A percentile compares a stretch with the other conserved stretches of the same genome.
These are phyloP conservation scores for Immersiella caudata DNA, from an alignment of 495 filamentous ascomycete genomes.

Conservation along the genomic window DNA sequence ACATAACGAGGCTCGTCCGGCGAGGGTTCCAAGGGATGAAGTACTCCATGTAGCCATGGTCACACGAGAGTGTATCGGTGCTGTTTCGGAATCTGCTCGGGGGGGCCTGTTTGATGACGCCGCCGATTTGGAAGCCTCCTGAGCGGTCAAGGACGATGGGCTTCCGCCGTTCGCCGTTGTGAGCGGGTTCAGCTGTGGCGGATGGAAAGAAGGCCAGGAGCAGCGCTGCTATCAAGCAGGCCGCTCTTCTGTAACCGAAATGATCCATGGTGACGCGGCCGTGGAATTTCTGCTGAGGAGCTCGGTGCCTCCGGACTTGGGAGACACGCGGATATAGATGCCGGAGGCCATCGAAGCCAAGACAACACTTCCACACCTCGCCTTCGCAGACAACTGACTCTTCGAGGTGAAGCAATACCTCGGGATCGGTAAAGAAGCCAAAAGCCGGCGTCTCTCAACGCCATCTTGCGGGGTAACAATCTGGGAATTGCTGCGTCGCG, in stretches of 20 bases:
- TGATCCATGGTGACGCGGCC: neutral
- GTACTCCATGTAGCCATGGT: conserved; percentile 56
- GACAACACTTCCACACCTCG: neutral
- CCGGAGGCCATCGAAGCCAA: neutral
- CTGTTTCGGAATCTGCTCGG: conserved; percentile 31
- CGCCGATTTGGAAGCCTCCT: conserved; percentile 45
- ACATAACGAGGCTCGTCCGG: conserved; percentile 50
- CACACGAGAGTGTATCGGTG: conserved; percentile 48
- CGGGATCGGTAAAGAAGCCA: neutral
- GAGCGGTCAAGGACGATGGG: conserved; percentile 45
- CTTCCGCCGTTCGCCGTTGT: conserved; percentile 8
- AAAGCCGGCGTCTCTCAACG: neutral
- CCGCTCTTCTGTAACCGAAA: neutral
- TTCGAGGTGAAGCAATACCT: neutral
- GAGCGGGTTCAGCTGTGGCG: neutral
- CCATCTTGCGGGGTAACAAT: neutral
- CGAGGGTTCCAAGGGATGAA: conserved; percentile 51
- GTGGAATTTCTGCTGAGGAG: neutral
- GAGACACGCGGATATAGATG: neutral
- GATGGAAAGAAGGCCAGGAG: neutral
- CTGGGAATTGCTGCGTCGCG: neutral
- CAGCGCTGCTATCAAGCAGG: neutral
- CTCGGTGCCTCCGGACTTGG: neutral
- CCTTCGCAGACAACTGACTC: neutral
- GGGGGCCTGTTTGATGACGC: conserved; percentile 39